Percentiles rank a stretch among this genome's conserved stretches.
Conservation (phyloP, 2,329 filamentous ascomycete genomes). For the Cryphonectria parasitica region DNA sequence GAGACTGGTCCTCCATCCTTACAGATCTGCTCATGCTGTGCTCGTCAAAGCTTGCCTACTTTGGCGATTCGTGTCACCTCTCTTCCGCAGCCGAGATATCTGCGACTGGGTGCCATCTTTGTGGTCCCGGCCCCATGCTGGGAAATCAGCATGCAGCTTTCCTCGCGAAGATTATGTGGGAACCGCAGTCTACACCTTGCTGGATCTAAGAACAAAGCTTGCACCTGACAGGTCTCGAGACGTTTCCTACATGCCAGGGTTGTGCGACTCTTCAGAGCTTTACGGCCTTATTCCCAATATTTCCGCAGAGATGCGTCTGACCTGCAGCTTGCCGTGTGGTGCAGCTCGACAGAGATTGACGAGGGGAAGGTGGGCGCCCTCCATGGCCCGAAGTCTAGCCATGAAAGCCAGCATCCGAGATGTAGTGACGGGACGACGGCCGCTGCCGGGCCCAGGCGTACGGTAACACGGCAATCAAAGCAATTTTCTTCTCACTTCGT, state of each 20-base stretch:
- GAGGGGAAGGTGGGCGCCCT: constrained; percentile 2
- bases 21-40: constrained; percentile 33
- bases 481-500: not conserved
- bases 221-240: constrained; percentile 33
- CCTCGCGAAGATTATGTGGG: constrained; percentile 24
- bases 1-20: constrained; percentile 12
- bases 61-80: constrained; percentile 40
- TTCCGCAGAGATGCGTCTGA: constrained; percentile 1
- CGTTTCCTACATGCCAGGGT: constrained; percentile 17
- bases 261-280: constrained; percentile 17
- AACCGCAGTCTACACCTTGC: constrained; percentile 4
- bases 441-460: not conserved
- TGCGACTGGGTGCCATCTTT: constrained; percentile 24
- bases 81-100: constrained; percentile 24
- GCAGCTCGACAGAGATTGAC: constrained; percentile 12
- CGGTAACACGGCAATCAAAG: not conserved
- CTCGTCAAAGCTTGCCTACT: constrained; percentile 47
- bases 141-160: constrained; percentile 25
- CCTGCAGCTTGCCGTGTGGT: constrained; percentile 18
- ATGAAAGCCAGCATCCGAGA: not conserved
- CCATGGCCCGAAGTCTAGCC: constrained; percentile 4
- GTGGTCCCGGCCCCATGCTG: constrained; percentile 24
- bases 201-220: constrained; percentile 28
- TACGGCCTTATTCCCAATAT: constrained; percentile 35
- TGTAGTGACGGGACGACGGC: not conserved